Base-by-base conservation (phyloP, 768 basidiomycete species). In the Leccinum arenicola region DNA sequence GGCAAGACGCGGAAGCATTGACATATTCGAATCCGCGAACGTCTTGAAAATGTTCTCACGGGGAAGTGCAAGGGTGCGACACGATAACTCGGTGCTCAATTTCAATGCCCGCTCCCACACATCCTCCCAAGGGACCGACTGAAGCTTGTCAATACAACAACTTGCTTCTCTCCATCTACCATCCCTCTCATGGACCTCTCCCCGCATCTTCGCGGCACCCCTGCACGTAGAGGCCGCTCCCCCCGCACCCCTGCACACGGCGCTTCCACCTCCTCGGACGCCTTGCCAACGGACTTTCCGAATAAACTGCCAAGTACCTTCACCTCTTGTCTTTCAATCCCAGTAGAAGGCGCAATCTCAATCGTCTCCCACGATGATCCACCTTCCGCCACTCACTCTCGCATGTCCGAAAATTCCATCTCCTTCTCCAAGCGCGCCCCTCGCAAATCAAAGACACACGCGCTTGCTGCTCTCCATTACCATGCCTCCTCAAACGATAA, bases 401-500 rank as follows among this genome's bases (percentile, higher is more conserved):
- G 68, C 43, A 58, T 56, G 56, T 68, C 72, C 55, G 75, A 78
- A 61, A 72, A 70, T 55, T 65, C 77, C 62, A 56, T 78, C 61
- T 66, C 77, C 51, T 82, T 84, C 65, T 74, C 80, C 43, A 83
- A 81, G 74, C 83, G 91, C 59, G 89, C 91, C 38, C 91, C 91
- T 54, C 87, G 92, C 73, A 93, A 93, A 81, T 93, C 91, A 66
- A 94, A 94, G 82, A 91, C 87, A 43, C 89, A 93, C 66, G 91
- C 91, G 57, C 78, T 94, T 33, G 89, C 84, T 29, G 92, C 91
- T 23, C 76, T 93, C 56, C 87, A 87, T 73, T 83, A 78, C 66
- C 87, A 88, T 59, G 82, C 83, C 40, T 76, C 82, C 57, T 82
- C 84, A 43, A 71, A 77, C 60, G 77, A 80, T 52, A 78, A 80